Evolutionary conservation across 1,284 basidiomycete genomes (phyloP).

Genomic region (Nidula niveotomentosa): DNA sequence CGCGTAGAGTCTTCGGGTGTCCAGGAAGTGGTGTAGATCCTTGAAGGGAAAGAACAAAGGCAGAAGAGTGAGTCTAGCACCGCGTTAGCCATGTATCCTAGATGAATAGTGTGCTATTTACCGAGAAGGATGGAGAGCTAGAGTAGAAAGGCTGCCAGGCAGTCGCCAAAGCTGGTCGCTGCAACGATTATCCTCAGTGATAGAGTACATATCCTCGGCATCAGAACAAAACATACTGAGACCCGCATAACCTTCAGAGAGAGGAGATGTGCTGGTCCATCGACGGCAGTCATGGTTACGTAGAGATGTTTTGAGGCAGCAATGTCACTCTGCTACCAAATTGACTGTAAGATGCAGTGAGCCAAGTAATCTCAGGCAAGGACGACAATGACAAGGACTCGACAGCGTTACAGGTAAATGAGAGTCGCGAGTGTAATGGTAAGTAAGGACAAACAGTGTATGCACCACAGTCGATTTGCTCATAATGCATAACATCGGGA

Average conservation of each 20-base stretch:
- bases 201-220: background rate
- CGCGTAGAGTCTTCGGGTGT: constrained; percentile 78
- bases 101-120: constrained; percentile 14
- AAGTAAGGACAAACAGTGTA: no score
- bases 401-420: no score
- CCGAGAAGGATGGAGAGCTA: constrained; percentile 73
- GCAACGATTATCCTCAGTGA: no score
- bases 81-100: constrained; percentile 2
- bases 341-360: background rate
- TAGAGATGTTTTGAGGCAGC: no score
- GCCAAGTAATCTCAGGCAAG: no score
- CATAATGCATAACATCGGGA: no score
- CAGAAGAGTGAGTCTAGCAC: constrained; percentile 63
- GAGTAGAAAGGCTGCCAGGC: constrained; percentile 86
- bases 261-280: constrained; percentile 60
- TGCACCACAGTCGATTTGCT: background rate
- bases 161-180: constrained; percentile 63
- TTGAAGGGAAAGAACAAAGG: constrained; percentile 76
- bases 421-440: no score
- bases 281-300: constrained; percentile 24
- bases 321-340: no score
- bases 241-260: constrained; percentile 82
- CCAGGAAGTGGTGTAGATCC: constrained; percentile 64
- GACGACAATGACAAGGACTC: no score
- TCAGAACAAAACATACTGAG: constrained; percentile 53